Evolutionary conservation across 495 filamentous ascomycete species (phyloP).

Genomic region (Haplographium delicatum): DNA sequence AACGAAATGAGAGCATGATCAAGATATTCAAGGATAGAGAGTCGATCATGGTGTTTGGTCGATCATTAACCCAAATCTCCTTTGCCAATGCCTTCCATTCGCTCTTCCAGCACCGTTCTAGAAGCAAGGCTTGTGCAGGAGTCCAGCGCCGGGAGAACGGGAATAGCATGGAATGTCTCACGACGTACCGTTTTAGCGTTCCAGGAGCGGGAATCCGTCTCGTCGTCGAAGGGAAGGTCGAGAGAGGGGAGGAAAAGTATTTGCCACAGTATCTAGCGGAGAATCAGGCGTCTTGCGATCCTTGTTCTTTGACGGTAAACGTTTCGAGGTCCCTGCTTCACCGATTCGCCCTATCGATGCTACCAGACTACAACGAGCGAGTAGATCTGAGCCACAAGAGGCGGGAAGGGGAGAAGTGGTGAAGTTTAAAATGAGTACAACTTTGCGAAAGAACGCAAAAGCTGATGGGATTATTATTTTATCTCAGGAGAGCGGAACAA

Average conservation of each 20-base stretch:
- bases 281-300: slow-evolving; percentile 10
- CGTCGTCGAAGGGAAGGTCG: neutral
- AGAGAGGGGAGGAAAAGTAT: neutral
- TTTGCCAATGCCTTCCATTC: neutral
- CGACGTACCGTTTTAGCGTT: slow-evolving; percentile 10
- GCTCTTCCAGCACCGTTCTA: slow-evolving; percentile 16
- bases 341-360: neutral
- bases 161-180: slow-evolving; percentile 16
- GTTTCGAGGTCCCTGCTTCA: slow-evolving; percentile 9
- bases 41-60: neutral
- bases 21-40: neutral
- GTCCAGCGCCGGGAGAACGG: neutral
- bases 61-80: neutral
- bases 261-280: neutral
- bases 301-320: slow-evolving; percentile 18
- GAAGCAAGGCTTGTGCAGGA: slow-evolving; percentile 2
- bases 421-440: neutral
- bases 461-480: neutral
- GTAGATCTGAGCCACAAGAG: neutral
- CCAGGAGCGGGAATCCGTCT: slow-evolving; percentile 4
- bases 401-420: neutral
- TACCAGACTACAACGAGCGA: neutral
- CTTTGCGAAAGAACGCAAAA: neutral
- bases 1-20: neutral
- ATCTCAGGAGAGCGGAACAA: neutral